A percentile compares a stretch with the other conserved stretches of the same genome.
phyloP scores from a whole-genome alignment of 352 stramenopile genomes.

The Phytophthora pluvialis region DNA sequence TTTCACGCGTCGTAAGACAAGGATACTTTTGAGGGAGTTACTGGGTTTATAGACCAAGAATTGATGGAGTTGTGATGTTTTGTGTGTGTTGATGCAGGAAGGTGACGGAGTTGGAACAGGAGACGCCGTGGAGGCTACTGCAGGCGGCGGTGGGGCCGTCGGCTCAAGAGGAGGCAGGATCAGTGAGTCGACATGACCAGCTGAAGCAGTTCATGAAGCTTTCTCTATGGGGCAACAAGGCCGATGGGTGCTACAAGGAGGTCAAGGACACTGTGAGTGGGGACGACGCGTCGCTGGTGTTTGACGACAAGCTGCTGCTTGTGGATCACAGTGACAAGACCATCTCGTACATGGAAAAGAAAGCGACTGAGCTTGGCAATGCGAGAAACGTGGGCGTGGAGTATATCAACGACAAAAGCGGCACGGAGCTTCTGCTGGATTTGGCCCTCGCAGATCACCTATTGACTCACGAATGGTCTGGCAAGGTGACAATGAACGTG shows the following conservation, averaged over 20 bases:
- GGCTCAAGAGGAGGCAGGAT: slow-evolving; percentile 24
- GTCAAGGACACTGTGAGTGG: slow-evolving; percentile 77
- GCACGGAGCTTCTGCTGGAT: slow-evolving; percentile 74
- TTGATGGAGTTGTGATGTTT: too few relatives aligned
- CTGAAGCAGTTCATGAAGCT: slow-evolving; percentile 71
- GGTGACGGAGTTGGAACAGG: slow-evolving; percentile 54
- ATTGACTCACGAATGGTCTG: slow-evolving; percentile 56
- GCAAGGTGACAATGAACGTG: slow-evolving; percentile 68
- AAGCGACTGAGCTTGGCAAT: slow-evolving; percentile 18
- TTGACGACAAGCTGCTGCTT: slow-evolving; percentile 66
- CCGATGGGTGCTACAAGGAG: slow-evolving; percentile 76
- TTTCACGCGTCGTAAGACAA: slow-evolving; percentile 72
- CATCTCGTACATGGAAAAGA: slow-evolving; percentile 44
- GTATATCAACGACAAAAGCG: slow-evolving; percentile 86
- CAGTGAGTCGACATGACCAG: slow-evolving; percentile 39
- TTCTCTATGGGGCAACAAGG: slow-evolving; percentile 82
- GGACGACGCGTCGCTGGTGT: slow-evolving; percentile 50
- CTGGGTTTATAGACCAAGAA: too few relatives aligned
- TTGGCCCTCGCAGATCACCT: slow-evolving; percentile 72
- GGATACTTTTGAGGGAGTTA: too few relatives aligned
- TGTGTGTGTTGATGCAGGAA: too few relatives aligned
- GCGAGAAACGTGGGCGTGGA: slow-evolving; percentile 36
- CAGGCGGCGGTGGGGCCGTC: slow-evolving; percentile 55
- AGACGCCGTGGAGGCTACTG: slow-evolving; percentile 63
- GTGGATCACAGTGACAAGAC: slow-evolving; percentile 64